These are phyloP conservation scores for Corynespora cassiicola DNA, from an alignment of 2,329 filamentous ascomycete species.

Conservation along the genomic window DNA sequence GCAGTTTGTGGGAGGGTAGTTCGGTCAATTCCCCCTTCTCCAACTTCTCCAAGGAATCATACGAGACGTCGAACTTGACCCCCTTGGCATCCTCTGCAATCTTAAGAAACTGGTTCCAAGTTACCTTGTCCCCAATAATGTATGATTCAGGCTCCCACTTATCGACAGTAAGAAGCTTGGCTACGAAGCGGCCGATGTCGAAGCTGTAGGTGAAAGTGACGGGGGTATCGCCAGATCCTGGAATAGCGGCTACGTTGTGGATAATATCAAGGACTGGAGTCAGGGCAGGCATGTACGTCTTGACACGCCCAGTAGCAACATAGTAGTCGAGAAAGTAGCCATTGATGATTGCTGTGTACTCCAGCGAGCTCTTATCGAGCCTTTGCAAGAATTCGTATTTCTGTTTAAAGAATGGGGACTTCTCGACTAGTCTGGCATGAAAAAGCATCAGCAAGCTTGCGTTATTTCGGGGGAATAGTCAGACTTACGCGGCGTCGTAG, in stretches of 20 bases:
- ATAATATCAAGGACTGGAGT: neutral
- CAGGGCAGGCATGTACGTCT: neutral
- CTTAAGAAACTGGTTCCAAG: conserved; percentile 51
- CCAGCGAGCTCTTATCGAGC: too few species aligned
- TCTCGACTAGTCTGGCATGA: too few species aligned
- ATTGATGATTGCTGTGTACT: neutral
- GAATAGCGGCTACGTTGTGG: conserved; percentile 6
- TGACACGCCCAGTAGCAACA: neutral
- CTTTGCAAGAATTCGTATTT: too few species aligned
- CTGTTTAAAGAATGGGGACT: too few species aligned
- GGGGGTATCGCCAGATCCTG: conserved; percentile 2
- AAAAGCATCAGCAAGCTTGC: too few species aligned
- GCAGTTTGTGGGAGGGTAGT: too few species aligned
- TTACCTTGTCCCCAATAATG: conserved; percentile 51
- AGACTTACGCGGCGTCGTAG: too few species aligned
- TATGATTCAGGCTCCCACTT: conserved; percentile 41
- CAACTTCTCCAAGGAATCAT: conserved; percentile 10
- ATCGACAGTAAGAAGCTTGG: neutral
- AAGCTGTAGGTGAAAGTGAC: conserved; percentile 5
- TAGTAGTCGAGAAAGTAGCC: conserved; percentile 1
- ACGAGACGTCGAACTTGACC: conserved; percentile 8
- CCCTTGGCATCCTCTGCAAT: conserved; percentile 51
- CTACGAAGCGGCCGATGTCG: conserved; percentile 5
- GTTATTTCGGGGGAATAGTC: too few species aligned
- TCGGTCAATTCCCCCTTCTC: conserved; percentile 6